These are phyloP conservation scores for Cercospora citrullina DNA, from an alignment of 2,329 filamentous ascomycete genomes.

Conservation along the genomic window DNA sequence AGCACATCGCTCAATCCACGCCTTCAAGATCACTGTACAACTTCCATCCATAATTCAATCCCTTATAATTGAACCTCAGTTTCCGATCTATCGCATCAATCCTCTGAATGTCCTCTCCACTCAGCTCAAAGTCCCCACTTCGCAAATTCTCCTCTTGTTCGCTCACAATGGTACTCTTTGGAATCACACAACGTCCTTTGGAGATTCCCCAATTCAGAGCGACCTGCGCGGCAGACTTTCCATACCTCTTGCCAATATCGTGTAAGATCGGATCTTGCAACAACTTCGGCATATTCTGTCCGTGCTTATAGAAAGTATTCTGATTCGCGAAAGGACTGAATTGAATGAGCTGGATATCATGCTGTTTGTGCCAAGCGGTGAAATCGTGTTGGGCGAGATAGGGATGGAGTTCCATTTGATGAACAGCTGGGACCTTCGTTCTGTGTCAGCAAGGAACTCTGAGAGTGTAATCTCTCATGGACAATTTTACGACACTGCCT, in stretches of 20 bases:
- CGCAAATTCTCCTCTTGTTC: background rate
- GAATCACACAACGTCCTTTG: background rate
- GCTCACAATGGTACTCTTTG: background rate
- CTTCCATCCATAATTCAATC: constrained; percentile 28
- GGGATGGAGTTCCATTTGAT: background rate
- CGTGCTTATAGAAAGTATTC: background rate
- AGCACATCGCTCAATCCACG: constrained; percentile 10
- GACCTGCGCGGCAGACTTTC: background rate
- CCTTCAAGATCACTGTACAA: constrained; percentile 34
- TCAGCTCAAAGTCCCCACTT: constrained; percentile 28
- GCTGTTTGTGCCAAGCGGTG: background rate
- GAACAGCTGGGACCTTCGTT: background rate
- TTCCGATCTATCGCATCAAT: constrained; percentile 41
- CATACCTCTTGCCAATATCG: background rate
- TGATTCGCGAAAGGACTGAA: background rate
- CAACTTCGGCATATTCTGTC: background rate
- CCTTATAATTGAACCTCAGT: constrained; percentile 28
- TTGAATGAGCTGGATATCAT: background rate
- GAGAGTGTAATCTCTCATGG: background rate
- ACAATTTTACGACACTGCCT: background rate
- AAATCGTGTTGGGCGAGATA: background rate
- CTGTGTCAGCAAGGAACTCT: background rate
- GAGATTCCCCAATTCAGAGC: background rate
- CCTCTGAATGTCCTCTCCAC: constrained; percentile 53
- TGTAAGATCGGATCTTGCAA: background rate